Evolutionary conservation across 2,329 filamentous ascomycete genomes (phyloP).

Genomic region (Microsporum audouinii): DNA sequence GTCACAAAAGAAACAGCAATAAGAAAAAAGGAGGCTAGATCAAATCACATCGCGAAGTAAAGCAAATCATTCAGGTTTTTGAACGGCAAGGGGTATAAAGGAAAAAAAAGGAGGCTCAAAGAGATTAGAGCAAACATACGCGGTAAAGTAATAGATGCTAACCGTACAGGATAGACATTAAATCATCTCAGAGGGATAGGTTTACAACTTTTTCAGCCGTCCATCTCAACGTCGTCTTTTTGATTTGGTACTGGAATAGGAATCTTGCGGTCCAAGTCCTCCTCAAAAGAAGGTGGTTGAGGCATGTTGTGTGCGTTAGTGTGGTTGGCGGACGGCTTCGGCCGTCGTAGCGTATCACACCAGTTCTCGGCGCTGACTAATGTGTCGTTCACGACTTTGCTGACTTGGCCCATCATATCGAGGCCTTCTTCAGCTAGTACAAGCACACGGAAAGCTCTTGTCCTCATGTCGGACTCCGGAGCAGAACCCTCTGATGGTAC

Average conservation of each 20-base stretch:
- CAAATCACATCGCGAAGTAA: not conserved
- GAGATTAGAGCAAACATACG: not conserved
- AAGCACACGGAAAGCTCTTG: conserved; percentile 62
- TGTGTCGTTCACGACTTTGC: conserved; percentile 74
- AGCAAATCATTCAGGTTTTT: not conserved
- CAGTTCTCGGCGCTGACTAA: conserved; percentile 84
- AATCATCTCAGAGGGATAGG: not conserved
- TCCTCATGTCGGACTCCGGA: conserved; percentile 37
- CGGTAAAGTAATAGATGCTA: not conserved
- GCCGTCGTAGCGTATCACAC: conserved; percentile 64
- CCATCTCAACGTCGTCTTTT: conserved; percentile 27
- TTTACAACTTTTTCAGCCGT: conserved; percentile 21
- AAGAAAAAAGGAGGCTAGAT: not conserved
- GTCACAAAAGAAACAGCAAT: not conserved
- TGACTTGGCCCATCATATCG: conserved; percentile 90
- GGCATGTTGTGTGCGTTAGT: not conserved
- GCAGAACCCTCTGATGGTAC: conserved; percentile 24
- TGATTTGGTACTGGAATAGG: conserved; percentile 15
- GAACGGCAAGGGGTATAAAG: not conserved
- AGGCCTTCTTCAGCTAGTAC: conserved; percentile 81
- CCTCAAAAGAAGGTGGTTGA: not conserved
- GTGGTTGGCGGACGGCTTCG: conserved; percentile 17
- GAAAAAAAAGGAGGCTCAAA: not conserved
- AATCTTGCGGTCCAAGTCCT: conserved; percentile 9
- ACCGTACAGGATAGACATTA: not conserved